Conservation (phyloP, 495 filamentous ascomycete species). For the Tuber umbilicatum region DNA sequence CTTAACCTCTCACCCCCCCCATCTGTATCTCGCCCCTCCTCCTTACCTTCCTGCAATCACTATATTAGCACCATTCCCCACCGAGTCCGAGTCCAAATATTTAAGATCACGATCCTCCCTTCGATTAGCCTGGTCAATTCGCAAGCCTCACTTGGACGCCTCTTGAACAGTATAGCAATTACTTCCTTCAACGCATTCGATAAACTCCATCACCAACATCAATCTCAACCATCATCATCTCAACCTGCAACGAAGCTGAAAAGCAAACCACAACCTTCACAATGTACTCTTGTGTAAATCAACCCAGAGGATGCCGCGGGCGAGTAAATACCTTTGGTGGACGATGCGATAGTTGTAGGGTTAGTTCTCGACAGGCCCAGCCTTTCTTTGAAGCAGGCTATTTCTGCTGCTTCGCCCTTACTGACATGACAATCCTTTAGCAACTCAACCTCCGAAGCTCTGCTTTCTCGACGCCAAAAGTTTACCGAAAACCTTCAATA, state of each 20-base stretch:
- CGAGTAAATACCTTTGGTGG: conserved; percentile 38
- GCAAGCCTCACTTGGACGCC: conserved; percentile 12
- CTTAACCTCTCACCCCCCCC: too few species aligned
- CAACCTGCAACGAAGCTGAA: conserved; percentile 7
- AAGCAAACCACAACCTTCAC: conserved; percentile 14
- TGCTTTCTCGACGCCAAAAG: conserved; percentile 20
- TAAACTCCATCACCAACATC: conserved; percentile 8
- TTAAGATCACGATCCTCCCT: conserved; percentile 24
- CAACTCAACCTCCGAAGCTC: conserved; percentile 42
- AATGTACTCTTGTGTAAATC: conserved; percentile 43
- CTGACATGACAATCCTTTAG: conserved; percentile 18
- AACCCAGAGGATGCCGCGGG: conserved; percentile 41
- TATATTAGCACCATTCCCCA: conserved; percentile 25
- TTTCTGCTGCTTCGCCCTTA: neutral
- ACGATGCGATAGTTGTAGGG: conserved; percentile 40
- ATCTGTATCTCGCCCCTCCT: conserved; percentile 25
- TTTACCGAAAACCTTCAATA: conserved; percentile 37
- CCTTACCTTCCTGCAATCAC: conserved; percentile 3
- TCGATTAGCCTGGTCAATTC: conserved; percentile 18
- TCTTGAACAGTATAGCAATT: conserved; percentile 4
- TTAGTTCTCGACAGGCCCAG: conserved; percentile 15
- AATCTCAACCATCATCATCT: neutral
- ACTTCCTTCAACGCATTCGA: conserved; percentile 13
- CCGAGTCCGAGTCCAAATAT: conserved; percentile 6
- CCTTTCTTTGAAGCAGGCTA: neutral